Conservation (phyloP, 148 eudicot species). For the Heliosperma pusillum region DNA sequence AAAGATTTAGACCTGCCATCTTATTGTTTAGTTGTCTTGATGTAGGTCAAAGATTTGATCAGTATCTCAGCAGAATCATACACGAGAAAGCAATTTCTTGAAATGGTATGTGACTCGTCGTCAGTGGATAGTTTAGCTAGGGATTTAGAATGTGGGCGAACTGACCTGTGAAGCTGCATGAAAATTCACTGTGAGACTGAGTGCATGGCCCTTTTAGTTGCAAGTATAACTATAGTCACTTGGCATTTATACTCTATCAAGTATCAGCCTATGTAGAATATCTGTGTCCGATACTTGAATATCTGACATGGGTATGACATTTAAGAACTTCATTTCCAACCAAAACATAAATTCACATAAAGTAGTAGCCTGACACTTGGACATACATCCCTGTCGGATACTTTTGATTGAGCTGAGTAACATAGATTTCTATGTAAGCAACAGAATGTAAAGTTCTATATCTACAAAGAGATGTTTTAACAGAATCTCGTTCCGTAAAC, state of each 20-base stretch:
- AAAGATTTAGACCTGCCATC: constrained; percentile 7
- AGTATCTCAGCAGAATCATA: constrained; percentile 87
- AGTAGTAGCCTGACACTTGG: background rate
- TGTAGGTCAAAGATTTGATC: constrained; percentile 69
- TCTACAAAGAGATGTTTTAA: background rate
- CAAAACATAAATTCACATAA: background rate
- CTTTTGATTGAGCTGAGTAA: background rate
- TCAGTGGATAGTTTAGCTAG: background rate
- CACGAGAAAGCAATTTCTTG: constrained; percentile 69
- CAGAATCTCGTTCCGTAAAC: background rate
- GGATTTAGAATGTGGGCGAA: background rate
- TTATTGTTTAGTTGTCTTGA: constrained; percentile 8
- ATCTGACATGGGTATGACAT: background rate
- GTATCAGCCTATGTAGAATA: background rate
- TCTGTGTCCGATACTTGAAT: background rate
- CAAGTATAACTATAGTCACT: background rate
- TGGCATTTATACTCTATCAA: background rate
- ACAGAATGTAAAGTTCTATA: background rate
- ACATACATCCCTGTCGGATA: background rate
- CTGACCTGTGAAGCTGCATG: background rate
- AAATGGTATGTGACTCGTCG: constrained; percentile 49
- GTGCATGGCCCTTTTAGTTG: background rate
- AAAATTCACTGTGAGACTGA: background rate
- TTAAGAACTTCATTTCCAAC: background rate
- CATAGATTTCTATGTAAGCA: background rate